Percentiles rank a stretch among this genome's conserved stretches.
These are phyloP conservation scores for Mycogone perniciosa DNA, from an alignment of 2,329 filamentous ascomycete genomes.

Conservation along the genomic window DNA sequence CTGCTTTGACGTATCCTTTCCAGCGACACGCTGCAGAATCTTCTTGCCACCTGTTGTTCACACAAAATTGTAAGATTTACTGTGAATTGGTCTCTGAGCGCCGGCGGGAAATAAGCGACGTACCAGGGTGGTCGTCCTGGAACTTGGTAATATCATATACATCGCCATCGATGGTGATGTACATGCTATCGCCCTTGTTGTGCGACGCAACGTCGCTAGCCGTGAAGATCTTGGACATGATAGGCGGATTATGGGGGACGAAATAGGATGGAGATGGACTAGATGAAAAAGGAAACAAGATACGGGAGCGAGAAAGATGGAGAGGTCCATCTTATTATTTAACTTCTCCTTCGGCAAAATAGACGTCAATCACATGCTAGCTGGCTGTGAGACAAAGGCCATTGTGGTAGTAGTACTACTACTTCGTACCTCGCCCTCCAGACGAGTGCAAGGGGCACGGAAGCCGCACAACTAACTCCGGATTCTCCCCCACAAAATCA, in stretches of 20 bases:
- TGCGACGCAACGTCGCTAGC: constrained; percentile 82
- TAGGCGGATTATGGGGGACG: constrained; percentile 19
- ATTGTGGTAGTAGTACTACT: not conserved
- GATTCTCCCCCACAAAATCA: constrained; percentile 4
- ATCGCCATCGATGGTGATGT: constrained; percentile 88
- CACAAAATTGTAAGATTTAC: not conserved
- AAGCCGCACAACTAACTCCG: not conserved
- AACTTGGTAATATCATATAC: constrained; percentile 93
- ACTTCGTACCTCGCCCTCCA: not conserved
- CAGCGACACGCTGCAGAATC: constrained; percentile 56
- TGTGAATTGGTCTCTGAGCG: not conserved
- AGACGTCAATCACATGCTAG: constrained; percentile 11
- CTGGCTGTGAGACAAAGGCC: not conserved
- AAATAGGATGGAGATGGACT: not conserved
- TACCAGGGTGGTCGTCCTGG: constrained; percentile 77
- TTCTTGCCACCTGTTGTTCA: constrained; percentile 51
- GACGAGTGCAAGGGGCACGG: not conserved
- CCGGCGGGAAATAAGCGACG: constrained; percentile 19
- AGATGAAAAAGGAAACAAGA: constrained; percentile 1
- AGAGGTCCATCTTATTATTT: not conserved
- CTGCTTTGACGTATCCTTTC: constrained; percentile 61
- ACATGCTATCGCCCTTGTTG: constrained; percentile 80
- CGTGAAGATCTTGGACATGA: constrained; percentile 84
- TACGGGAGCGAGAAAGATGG: not conserved
- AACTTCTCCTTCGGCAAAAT: constrained; percentile 5